A percentile compares a stretch with the other conserved stretches of the same genome.
Evolutionary conservation across 2,329 filamentous ascomycete genomes (phyloP).

Genomic region (Conoideocrella luteorostrata): DNA sequence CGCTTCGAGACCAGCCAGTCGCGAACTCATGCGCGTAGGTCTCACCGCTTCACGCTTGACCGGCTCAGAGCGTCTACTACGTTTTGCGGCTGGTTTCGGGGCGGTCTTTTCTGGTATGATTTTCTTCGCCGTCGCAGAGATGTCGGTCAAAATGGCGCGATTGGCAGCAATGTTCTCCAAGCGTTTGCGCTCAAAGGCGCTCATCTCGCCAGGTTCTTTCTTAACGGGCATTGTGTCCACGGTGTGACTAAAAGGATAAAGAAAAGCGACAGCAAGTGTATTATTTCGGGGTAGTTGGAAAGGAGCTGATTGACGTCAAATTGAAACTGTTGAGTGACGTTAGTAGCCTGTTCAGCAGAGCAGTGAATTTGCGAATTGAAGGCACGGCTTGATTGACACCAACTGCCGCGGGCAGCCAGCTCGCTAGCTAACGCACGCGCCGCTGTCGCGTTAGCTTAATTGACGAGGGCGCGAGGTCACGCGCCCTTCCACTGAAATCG

Average conservation of each 20-base stretch:
- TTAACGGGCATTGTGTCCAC: constrained; percentile 37
- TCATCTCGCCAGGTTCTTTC: constrained; percentile 47
- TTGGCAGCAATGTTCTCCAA: constrained; percentile 84
- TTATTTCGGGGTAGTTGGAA: too few relatives aligned
- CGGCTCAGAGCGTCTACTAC: constrained; percentile 28
- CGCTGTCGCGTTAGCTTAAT: constrained; percentile 7
- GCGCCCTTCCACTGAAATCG: too few relatives aligned
- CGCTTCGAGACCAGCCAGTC: constrained; percentile 48
- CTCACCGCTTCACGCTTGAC: constrained; percentile 41
- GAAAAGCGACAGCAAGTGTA: not conserved
- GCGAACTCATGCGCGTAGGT: constrained; percentile 51
- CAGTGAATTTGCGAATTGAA: too few relatives aligned
- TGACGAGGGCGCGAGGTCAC: constrained; percentile 7
- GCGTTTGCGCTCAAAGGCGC: constrained; percentile 79
- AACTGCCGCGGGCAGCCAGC: too few relatives aligned
- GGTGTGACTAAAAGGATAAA: not conserved
- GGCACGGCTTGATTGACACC: too few relatives aligned
- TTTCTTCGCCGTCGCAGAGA: constrained; percentile 64
- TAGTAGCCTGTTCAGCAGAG: too few relatives aligned
- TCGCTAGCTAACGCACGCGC: not conserved
- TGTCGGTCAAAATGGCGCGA: constrained; percentile 70
- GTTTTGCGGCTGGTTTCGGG: constrained; percentile 34
- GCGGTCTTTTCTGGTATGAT: constrained; percentile 54
- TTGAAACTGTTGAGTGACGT: too few relatives aligned
- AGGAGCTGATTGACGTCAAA: too few relatives aligned